These are phyloP conservation scores for Penicillium sp. DNA, from an alignment of 2,329 filamentous ascomycete genomes.

Conservation along the genomic window DNA sequence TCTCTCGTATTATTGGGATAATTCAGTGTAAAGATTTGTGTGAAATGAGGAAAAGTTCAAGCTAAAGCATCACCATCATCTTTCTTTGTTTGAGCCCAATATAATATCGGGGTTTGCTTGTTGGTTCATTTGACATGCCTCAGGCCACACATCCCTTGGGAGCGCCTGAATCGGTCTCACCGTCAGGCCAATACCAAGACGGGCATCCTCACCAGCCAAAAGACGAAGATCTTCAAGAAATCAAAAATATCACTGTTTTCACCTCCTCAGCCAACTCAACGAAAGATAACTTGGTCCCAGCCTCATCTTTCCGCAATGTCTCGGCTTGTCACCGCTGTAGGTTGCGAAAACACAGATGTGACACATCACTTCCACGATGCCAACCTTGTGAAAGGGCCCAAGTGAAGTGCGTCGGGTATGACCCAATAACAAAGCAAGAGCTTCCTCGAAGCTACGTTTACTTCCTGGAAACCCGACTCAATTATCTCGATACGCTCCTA, in stretches of 20 bases:
- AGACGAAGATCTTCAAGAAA: not conserved
- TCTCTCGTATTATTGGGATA: not conserved
- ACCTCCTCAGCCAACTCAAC: not conserved
- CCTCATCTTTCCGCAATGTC: conserved; percentile 65
- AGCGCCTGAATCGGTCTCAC: not conserved
- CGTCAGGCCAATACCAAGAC: not conserved
- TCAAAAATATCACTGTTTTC: not conserved
- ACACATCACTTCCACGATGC: conserved; percentile 80
- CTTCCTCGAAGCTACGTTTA: conserved; percentile 82
- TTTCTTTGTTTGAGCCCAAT: too few species aligned
- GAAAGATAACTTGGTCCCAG: not conserved
- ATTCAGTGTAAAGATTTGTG: not conserved
- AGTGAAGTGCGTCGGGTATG: conserved; percentile 81
- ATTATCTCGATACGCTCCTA: conserved; percentile 72
- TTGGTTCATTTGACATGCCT: not conserved
- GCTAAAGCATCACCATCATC: too few species aligned
- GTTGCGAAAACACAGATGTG: conserved; percentile 81
- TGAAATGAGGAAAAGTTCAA: too few species aligned
- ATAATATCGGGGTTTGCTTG: not conserved
- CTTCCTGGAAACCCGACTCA: conserved; percentile 76
- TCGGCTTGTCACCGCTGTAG: conserved; percentile 84
- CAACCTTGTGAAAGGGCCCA: conserved; percentile 81
- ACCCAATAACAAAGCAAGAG: conserved; percentile 87
- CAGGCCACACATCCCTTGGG: not conserved
- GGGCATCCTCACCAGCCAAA: not conserved